Evolutionary conservation across 345 rosid species (phyloP).

Genomic region (Gossypium stocksii): DNA sequence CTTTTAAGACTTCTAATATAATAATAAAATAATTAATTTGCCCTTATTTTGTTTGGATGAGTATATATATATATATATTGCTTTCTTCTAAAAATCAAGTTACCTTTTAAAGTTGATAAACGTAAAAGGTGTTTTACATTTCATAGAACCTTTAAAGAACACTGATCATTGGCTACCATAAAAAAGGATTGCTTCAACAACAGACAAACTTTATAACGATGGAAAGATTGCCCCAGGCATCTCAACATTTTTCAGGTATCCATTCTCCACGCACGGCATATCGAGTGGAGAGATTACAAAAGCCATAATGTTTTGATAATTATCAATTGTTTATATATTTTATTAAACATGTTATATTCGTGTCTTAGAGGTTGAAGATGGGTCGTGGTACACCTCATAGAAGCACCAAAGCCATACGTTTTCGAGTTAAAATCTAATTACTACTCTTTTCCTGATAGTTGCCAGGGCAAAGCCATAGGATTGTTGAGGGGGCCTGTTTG

Average conservation of each 20-base stretch:
- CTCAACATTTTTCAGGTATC: not conserved
- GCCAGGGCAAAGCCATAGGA: not conserved
- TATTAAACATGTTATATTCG: not conserved
- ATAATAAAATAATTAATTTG: not conserved
- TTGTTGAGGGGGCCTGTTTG: not conserved
- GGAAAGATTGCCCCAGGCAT: not conserved
- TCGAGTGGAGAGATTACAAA: not conserved
- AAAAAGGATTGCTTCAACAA: not conserved
- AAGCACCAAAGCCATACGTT: conserved; percentile 8
- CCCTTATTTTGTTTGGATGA: not conserved
- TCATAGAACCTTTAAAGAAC: not conserved
- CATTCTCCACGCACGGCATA: not conserved
- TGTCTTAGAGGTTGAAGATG: not conserved
- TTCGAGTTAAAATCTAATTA: not conserved
- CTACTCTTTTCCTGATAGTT: not conserved
- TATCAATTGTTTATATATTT: too few relatives aligned
- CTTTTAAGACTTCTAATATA: not conserved
- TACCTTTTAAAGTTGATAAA: not conserved
- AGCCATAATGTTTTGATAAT: not conserved
- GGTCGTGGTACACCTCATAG: conserved; percentile 11
- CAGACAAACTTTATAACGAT: not conserved
- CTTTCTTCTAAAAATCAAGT: not conserved
- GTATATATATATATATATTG: not conserved
- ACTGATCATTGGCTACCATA: not conserved
- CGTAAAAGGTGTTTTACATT: not conserved